These are phyloP conservation scores for Verticillium longisporum DNA, from an alignment of 2,329 filamentous ascomycete genomes.

Conservation along the genomic window DNA sequence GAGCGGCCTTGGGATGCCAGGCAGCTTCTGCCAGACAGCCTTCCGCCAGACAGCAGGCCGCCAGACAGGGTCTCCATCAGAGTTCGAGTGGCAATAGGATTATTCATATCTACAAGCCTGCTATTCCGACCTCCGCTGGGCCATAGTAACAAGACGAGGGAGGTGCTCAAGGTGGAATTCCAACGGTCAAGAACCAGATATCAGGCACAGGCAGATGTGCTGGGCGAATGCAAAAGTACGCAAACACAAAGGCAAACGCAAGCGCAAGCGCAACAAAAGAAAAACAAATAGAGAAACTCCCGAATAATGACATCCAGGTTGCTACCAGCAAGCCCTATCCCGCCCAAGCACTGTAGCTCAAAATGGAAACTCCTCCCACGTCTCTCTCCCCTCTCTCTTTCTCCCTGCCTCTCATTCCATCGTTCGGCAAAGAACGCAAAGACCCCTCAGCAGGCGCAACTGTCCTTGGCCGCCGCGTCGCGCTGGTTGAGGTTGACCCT, in stretches of 20 bases:
- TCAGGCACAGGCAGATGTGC: neutral
- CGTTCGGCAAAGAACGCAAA: neutral
- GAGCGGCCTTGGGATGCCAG: too few relatives aligned
- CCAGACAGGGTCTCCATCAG: too few relatives aligned
- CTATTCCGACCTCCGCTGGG: too few relatives aligned
- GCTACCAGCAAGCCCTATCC: neutral
- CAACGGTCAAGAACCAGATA: neutral
- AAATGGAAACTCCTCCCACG: slow-evolving; percentile 1
- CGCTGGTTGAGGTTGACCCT: slow-evolving; percentile 76
- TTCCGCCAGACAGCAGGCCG: too few relatives aligned
- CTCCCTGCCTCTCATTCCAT: neutral
- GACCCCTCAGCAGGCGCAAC: slow-evolving; percentile 69
- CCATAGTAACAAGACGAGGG: too few relatives aligned
- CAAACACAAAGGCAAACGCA: too few relatives aligned
- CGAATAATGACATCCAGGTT: neutral
- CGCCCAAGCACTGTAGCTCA: slow-evolving; percentile 5
- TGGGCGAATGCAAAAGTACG: too few relatives aligned
- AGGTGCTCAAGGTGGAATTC: too few relatives aligned
- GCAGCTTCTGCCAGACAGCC: too few relatives aligned
- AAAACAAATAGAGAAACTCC: neutral
- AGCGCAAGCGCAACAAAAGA: neutral
- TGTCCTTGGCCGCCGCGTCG: slow-evolving; percentile 75
- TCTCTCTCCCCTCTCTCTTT: neutral
- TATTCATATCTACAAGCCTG: too few relatives aligned
- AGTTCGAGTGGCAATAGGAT: too few relatives aligned